Conservation (phyloP, 345 rosid genomes). For the Hevea brasiliensis region DNA sequence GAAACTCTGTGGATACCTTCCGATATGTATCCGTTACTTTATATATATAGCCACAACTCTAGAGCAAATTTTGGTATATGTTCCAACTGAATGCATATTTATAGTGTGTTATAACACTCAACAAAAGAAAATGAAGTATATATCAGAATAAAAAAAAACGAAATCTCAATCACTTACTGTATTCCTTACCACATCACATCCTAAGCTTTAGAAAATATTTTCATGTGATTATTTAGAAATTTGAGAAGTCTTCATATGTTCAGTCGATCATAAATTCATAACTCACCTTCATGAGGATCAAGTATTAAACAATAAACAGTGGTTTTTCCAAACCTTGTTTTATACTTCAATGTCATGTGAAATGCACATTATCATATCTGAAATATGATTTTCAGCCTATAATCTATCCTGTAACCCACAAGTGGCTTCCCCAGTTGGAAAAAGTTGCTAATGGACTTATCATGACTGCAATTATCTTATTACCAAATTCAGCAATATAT, state of each 20-base stretch:
- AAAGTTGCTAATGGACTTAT: neutral
- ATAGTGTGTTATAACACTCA: neutral
- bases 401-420: neutral
- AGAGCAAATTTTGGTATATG: neutral
- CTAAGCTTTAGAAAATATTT: neutral
- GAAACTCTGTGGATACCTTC: neutral
- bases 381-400: neutral
- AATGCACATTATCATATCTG: neutral
- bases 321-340: neutral
- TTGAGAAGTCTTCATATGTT: neutral
- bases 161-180: neutral
- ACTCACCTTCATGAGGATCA: neutral
- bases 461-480: neutral
- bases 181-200: neutral
- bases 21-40: neutral
- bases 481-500: neutral
- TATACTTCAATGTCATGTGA: neutral
- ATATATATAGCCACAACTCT: neutral
- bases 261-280: neutral
- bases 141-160: neutral
- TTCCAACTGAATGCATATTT: neutral
- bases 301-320: neutral
- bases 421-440: neutral
- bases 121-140: neutral
- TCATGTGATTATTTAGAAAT: neutral